Conservation (phyloP, 208 protist species). For the Leishmania martiniquensis region DNA sequence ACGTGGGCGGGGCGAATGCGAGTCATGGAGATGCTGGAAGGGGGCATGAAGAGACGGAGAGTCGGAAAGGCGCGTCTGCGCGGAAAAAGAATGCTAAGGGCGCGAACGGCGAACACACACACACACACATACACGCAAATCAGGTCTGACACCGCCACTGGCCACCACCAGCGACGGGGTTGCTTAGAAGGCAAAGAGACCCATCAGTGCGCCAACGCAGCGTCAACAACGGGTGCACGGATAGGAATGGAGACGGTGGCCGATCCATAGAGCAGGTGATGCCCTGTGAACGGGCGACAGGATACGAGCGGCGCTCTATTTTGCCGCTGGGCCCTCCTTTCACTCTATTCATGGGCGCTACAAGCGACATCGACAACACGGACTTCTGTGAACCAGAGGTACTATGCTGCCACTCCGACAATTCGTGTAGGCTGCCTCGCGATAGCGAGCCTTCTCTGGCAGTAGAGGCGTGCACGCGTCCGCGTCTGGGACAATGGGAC, state of each 20-base stretch:
- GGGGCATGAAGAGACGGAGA: not conserved
- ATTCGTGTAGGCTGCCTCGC: conserved; percentile 7
- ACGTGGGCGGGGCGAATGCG: not conserved
- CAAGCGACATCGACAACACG: not conserved
- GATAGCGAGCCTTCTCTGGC: conserved; percentile 13
- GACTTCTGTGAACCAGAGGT: not conserved
- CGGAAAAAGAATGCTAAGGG: not conserved
- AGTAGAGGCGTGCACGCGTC: not conserved
- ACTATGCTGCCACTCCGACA: not conserved
- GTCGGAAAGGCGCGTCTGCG: not conserved
- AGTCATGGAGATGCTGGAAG: not conserved
- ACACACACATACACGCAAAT: too few species aligned
- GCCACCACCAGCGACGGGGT: too few species aligned
- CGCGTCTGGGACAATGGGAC: conserved; percentile 14
- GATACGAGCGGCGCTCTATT: not conserved
- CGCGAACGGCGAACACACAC: too few species aligned
- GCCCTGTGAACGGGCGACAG: not conserved
- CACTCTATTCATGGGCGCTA: not conserved
- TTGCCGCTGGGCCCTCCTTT: not conserved
- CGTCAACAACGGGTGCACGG: too few species aligned
- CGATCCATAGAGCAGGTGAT: not conserved
- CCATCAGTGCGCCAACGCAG: too few species aligned
- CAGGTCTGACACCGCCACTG: too few species aligned
- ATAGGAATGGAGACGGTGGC: not conserved
- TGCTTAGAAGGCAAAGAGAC: too few species aligned